Evolutionary conservation across 345 rosid species (phyloP).

Genomic region (Heritiera littoralis): DNA sequence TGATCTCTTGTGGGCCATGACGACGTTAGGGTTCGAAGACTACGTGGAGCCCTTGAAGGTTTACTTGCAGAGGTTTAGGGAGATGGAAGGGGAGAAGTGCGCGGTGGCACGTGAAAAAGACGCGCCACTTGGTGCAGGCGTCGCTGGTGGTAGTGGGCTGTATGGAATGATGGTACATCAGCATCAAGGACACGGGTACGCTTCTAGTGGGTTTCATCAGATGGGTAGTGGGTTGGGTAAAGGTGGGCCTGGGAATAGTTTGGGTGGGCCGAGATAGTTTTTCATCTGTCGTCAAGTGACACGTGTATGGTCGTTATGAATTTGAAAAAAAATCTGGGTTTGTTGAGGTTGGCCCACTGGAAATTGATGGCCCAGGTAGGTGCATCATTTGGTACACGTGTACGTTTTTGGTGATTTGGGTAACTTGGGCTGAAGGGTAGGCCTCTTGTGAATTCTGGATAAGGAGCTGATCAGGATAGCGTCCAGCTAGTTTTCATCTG

Average conservation of each 20-base stretch:
- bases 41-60: conserved; percentile 57
- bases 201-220: conserved; percentile 32
- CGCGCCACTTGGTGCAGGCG: conserved; percentile 25
- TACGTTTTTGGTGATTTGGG: background rate
- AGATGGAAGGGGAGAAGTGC: conserved; percentile 58
- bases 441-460: background rate
- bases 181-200: conserved; percentile 29
- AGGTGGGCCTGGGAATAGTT: conserved; percentile 19
- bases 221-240: conserved; percentile 21
- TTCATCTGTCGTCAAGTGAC: background rate
- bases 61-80: conserved; percentile 54
- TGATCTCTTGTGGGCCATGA: conserved; percentile 66
- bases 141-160: conserved; percentile 26
- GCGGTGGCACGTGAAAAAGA: conserved; percentile 33
- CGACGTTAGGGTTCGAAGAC: conserved; percentile 61
- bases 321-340: background rate
- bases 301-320: background rate
- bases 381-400: background rate
- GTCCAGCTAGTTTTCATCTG: background rate
- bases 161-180: conserved; percentile 20
- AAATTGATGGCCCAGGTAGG: background rate
- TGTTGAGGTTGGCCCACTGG: background rate
- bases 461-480: background rate
- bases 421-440: background rate
- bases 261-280: conserved; percentile 27